These are phyloP conservation scores for Quaeritorhiza haematococci DNA, from an alignment of 371 early-diverging fungal genomes.

Conservation along the genomic window DNA sequence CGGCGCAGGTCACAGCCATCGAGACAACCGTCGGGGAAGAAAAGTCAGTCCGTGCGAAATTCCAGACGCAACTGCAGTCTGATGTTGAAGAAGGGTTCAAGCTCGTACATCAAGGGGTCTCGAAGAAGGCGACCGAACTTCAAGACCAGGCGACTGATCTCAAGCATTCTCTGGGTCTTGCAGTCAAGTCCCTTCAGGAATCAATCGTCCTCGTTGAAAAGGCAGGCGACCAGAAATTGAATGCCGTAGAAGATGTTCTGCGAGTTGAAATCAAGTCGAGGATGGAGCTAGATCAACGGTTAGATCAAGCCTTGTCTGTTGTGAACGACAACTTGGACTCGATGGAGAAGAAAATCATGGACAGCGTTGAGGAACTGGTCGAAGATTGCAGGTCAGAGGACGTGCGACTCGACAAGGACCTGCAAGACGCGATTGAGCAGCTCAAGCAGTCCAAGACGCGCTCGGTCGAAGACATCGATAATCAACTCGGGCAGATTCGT, in stretches of 20 bases:
- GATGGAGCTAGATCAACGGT: conserved; percentile 2
- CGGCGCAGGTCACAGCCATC: conserved; percentile 8
- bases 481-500: background rate
- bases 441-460: conserved; percentile 20
- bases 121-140: conserved; percentile 16
- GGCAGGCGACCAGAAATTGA: conserved; percentile 18
- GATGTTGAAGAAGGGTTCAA: conserved; percentile 23
- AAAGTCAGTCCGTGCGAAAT: conserved; percentile 8
- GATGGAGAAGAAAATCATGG: conserved; percentile 9
- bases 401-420: conserved; percentile 10
- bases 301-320: background rate
- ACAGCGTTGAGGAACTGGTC: background rate
- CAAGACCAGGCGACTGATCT: conserved; percentile 11
- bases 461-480: conserved; percentile 26
- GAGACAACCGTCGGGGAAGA: conserved; percentile 18
- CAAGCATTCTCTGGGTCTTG: conserved; percentile 7
- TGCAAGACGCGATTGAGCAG: conserved; percentile 18
- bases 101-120: conserved; percentile 13
- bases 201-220: conserved; percentile 28
- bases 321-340: conserved; percentile 10
- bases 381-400: background rate
- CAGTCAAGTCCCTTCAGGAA: conserved; percentile 29
- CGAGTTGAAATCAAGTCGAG: conserved; percentile 37
- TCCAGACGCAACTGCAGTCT: conserved; percentile 11
- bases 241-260: conserved; percentile 34